Evolutionary conservation across 2,329 filamentous ascomycete species (phyloP), one percentile per base, ranked within the genome.

Genomic region (Venturia pyrina): DNA sequence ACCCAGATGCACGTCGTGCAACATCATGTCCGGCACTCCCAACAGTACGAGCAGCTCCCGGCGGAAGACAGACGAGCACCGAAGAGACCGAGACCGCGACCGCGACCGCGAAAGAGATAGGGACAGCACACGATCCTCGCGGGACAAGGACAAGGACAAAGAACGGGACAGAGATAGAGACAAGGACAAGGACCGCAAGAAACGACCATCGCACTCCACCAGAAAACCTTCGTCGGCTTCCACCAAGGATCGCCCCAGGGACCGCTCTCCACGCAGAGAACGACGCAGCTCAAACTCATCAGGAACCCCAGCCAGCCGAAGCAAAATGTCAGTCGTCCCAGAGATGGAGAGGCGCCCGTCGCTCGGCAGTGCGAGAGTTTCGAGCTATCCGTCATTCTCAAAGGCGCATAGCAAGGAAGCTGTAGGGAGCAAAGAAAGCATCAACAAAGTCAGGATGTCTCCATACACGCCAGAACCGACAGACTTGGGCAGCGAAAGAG

Each of bases 391-490:
- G 1, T 83, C 83, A 13, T 91, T 96, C 76, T 95, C 90, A 78
- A 97, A 96, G 78, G 89, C 89, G 15, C 91, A 96, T 76, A 96
- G 91, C 81, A 95, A 92, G 76, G 93, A 97, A 78, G 85, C 87
- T 57, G 85, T 96, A 65, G 82, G 85, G 69, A 87, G 85, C 73
- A 80, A 75, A 63, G 78, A 79, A 44, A 75, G 77, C 19, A 60
- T 71, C 17, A 68, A 71, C 34, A 75, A 73, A 63, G 69, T 72
- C 32, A 74, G 70, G 62, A 69, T 72, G 67, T 66, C 71, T 67
- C 65, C 71, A 68, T 71, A 76, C 71, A 71, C 75, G 6, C 78
- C 79, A 15, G 77, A 80, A 50, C 70, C 77, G 13, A 79, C 79
- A 64, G 79, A 80, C 59, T 67, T 76, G 43, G 75, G 75, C 46